phyloP scores from a whole-genome alignment of 495 filamentous ascomycete species.

The Clavariopsis aquatica region DNA sequence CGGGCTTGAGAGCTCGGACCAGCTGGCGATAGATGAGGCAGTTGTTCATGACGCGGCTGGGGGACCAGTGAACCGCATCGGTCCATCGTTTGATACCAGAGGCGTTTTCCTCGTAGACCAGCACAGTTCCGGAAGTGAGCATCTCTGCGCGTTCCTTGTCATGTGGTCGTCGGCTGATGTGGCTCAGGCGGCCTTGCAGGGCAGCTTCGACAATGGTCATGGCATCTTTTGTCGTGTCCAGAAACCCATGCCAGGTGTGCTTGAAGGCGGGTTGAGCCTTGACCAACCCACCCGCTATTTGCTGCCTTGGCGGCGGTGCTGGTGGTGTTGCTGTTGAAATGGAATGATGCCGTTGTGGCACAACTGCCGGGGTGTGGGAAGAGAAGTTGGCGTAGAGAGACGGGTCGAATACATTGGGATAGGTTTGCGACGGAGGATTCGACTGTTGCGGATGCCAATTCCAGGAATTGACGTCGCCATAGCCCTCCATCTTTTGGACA shows the following conservation, averaged over 20 bases:
- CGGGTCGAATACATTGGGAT: slow-evolving; percentile 18
- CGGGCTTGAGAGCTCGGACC: slow-evolving; percentile 76
- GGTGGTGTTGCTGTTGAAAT: too few species aligned
- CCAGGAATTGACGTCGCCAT: slow-evolving; percentile 27
- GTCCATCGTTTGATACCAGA: slow-evolving; percentile 95
- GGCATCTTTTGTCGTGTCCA: slow-evolving; percentile 37
- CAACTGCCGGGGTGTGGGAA: background rate
- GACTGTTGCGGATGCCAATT: slow-evolving; percentile 15
- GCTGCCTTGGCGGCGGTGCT: slow-evolving; percentile 23
- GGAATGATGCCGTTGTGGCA: slow-evolving; percentile 19
- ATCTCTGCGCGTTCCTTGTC: slow-evolving; percentile 74
- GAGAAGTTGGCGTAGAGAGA: slow-evolving; percentile 17
- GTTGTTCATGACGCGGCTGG: slow-evolving; percentile 83
- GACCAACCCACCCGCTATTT: slow-evolving; percentile 12
- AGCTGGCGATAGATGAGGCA: slow-evolving; percentile 89
- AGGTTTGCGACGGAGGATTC: slow-evolving; percentile 3
- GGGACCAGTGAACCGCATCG: slow-evolving; percentile 85
- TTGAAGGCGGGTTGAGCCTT: slow-evolving; percentile 37
- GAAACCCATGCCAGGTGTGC: slow-evolving; percentile 32
- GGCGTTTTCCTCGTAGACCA: slow-evolving; percentile 86
- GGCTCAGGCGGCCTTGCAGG: slow-evolving; percentile 65
- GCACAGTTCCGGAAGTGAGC: slow-evolving; percentile 80
- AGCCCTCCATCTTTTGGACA: slow-evolving; percentile 33
- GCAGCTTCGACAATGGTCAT: slow-evolving; percentile 47
- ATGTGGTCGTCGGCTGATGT: slow-evolving; percentile 79